These are phyloP conservation scores for Linderina pennispora DNA, from an alignment of 192 early-diverging fungal genomes.

Conservation along the genomic window DNA sequence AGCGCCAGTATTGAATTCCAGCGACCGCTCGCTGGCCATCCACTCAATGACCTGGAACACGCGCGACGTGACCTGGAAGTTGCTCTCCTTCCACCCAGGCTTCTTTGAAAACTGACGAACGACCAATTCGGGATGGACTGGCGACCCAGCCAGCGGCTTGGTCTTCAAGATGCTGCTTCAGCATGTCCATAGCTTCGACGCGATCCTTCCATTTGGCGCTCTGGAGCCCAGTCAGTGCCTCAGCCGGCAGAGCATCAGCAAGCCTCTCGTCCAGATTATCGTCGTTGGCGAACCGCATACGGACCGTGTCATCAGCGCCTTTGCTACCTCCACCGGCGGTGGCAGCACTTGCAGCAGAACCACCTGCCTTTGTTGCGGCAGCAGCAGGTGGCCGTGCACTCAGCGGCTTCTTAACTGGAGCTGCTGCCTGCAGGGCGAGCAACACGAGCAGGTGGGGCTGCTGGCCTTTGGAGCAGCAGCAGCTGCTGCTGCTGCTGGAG, in stretches of 20 bases:
- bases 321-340: slow-evolving; percentile 7
- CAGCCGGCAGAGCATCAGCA: slow-evolving; percentile 55
- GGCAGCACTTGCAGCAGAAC: slow-evolving; percentile 16
- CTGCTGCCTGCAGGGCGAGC: too few species aligned
- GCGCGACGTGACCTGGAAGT: slow-evolving; percentile 84
- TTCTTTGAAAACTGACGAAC: slow-evolving; percentile 72
- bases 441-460: too few species aligned
- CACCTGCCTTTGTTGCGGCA: slow-evolving; percentile 19
- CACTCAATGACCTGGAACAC: slow-evolving; percentile 70
- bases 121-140: slow-evolving; percentile 71
- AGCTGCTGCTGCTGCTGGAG: slow-evolving; percentile 6
- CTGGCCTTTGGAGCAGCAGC: too few species aligned
- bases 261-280: slow-evolving; percentile 57
- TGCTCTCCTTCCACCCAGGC: slow-evolving; percentile 96
- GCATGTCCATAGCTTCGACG: slow-evolving; percentile 76
- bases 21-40: slow-evolving; percentile 51
- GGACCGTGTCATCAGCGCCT: slow-evolving; percentile 55
- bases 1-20: slow-evolving; percentile 64
- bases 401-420: slow-evolving; percentile 6
- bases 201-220: slow-evolving; percentile 85
- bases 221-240: slow-evolving; percentile 54
- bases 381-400: slow-evolving; percentile 26
- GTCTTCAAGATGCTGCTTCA: slow-evolving; percentile 60
- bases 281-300: slow-evolving; percentile 64
- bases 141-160: slow-evolving; percentile 46